Evolutionary conservation across 768 basidiomycete species (phyloP).

Genomic region (Russula olivacea): DNA sequence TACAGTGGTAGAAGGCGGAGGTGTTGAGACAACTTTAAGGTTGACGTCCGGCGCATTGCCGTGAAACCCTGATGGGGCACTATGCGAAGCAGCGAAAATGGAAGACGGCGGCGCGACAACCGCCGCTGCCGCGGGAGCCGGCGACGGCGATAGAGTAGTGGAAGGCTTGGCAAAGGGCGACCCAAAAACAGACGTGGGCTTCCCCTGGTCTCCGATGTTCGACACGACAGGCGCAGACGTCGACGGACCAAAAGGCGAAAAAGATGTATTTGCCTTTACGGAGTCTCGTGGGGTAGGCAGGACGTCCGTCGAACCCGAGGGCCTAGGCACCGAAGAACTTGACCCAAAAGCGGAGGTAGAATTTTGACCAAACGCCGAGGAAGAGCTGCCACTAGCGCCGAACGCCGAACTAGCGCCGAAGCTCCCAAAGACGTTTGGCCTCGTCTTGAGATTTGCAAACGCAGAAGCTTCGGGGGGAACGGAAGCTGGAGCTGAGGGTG

Average conservation of each 20-base stretch:
- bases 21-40: conserved; percentile 14
- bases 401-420: conserved; percentile 26
- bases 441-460: conserved; percentile 34
- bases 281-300: neutral
- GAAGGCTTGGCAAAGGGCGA: conserved; percentile 5
- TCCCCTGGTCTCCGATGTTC: neutral
- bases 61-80: neutral
- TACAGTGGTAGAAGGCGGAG: conserved; percentile 15
- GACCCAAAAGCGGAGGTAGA: conserved; percentile 6
- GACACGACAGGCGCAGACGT: neutral
- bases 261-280: neutral
- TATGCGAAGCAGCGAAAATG: conserved; percentile 7
- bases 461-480: conserved; percentile 23
- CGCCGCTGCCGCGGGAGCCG: neutral
- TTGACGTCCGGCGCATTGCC: neutral
- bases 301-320: neutral
- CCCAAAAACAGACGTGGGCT: neutral
- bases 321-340: neutral
- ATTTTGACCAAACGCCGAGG: conserved; percentile 24
- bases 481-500: conserved; percentile 10
- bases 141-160: neutral
- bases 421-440: conserved; percentile 34
- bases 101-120: neutral
- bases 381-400: conserved; percentile 14
- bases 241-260: conserved; percentile 15